Evolutionary conservation across 345 rosid genomes (phyloP).

Genomic region (Kernera saxatilis): DNA sequence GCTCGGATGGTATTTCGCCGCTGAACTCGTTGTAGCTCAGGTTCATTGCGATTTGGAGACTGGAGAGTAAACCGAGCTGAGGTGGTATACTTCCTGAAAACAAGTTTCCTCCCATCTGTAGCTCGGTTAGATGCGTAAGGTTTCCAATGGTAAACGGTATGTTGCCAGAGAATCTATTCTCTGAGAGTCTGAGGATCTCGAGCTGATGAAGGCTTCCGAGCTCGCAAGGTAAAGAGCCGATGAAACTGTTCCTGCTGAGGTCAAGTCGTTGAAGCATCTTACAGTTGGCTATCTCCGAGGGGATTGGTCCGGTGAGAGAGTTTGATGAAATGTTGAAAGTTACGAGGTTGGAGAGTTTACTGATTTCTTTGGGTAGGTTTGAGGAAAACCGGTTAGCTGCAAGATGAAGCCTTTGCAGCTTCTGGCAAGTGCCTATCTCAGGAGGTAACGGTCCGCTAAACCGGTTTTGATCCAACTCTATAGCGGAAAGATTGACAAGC

Average conservation of each 20-base stretch:
- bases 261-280: conserved; percentile 88
- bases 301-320: conserved; percentile 58
- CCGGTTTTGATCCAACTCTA: conserved; percentile 72
- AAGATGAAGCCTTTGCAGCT: conserved; percentile 72
- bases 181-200: conserved; percentile 83
- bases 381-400: conserved; percentile 62
- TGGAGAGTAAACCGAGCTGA: conserved; percentile 68
- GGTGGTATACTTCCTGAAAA: conserved; percentile 71
- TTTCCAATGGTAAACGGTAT: conserved; percentile 71
- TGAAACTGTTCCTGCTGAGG: conserved; percentile 62
- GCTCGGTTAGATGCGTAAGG: conserved; percentile 66
- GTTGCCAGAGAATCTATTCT: conserved; percentile 65
- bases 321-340: conserved; percentile 78
- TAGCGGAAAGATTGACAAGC: conserved; percentile 60
- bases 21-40: conserved; percentile 70
- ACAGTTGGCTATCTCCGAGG: conserved; percentile 64
- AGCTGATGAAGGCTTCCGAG: conserved; percentile 72
- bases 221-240: conserved; percentile 58
- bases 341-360: conserved; percentile 71
- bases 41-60: conserved; percentile 92
- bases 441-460: conserved; percentile 72
- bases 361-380: conserved; percentile 63
- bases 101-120: conserved; percentile 90
- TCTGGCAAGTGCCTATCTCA: conserved; percentile 59
- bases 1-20: conserved; percentile 69